These are phyloP conservation scores for Przewalskia tangutica DNA, from an alignment of 257 asterid genomes.

Conservation along the genomic window DNA sequence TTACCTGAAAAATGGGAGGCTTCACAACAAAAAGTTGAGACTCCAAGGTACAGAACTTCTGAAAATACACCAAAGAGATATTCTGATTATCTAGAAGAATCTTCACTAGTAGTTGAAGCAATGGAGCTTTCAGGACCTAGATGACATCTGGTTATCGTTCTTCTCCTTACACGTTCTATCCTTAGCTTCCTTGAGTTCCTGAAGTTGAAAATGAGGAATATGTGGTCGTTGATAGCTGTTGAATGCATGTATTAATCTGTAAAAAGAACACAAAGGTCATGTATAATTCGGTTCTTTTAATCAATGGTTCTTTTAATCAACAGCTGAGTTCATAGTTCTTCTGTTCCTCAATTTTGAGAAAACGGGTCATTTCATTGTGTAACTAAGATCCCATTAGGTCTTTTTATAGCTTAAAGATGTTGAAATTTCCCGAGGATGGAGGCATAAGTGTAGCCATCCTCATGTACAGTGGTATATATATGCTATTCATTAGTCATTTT, in stretches of 20 bases:
- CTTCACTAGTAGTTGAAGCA: slow-evolving; percentile 14
- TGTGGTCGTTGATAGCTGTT: neutral
- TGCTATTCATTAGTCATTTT: too few species aligned
- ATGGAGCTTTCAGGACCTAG: slow-evolving; percentile 27
- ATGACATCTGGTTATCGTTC: neutral
- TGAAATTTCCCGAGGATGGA: neutral
- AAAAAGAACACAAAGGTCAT: neutral
- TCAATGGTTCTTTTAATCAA: neutral
- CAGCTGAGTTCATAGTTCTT: neutral
- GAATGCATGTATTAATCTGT: neutral
- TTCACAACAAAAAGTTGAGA: slow-evolving; percentile 16
- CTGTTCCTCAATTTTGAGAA: neutral
- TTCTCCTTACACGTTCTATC: neutral
- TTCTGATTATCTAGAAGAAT: slow-evolving; percentile 13
- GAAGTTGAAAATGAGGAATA: neutral
- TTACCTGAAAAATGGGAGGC: slow-evolving; percentile 12
- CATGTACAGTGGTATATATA: neutral
- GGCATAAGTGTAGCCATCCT: neutral
- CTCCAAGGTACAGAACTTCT: slow-evolving; percentile 4
- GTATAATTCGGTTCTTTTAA: neutral
- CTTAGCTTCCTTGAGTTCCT: neutral
- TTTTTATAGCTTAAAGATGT: neutral
- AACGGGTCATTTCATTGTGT: neutral
- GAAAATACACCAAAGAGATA: slow-evolving; percentile 6
- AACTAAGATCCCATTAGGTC: neutral